Conservation (phyloP, 1,284 basidiomycete species). For the Boletus smithii region DNA sequence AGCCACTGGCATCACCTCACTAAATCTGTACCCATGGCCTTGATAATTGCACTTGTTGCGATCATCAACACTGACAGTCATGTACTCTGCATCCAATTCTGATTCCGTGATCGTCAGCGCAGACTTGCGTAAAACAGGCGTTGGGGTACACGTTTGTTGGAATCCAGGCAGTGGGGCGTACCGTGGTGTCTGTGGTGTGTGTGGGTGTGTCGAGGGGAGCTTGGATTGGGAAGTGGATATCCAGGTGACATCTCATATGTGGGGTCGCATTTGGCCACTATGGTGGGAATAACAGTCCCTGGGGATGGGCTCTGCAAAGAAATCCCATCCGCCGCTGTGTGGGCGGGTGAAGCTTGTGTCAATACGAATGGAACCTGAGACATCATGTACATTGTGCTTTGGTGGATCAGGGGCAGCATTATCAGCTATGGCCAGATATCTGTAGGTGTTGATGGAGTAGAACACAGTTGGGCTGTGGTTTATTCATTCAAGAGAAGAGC, state of each 20-base stretch:
- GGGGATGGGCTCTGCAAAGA: slow-evolving; percentile 20
- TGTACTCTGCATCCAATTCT: slow-evolving; percentile 34
- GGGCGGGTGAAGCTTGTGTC: slow-evolving; percentile 32
- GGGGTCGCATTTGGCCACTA: slow-evolving; percentile 25
- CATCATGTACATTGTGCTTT: too few species aligned
- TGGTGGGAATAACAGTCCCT: slow-evolving; percentile 33
- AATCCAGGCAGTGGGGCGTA: slow-evolving; percentile 22
- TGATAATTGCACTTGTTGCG: slow-evolving; percentile 20
- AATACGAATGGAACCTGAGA: slow-evolving; percentile 26
- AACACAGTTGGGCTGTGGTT: too few species aligned
- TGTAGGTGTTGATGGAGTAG: too few species aligned
- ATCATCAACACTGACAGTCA: slow-evolving; percentile 34
- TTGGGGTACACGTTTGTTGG: slow-evolving; percentile 27
- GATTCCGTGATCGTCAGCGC: slow-evolving; percentile 34
- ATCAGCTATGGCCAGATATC: too few species aligned
- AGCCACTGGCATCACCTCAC: slow-evolving; percentile 21
- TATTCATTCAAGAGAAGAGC: too few species aligned
- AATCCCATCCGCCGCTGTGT: slow-evolving; percentile 29
- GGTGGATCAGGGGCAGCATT: too few species aligned
- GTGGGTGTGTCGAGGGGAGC: slow-evolving; percentile 28
- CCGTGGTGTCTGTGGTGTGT: slow-evolving; percentile 31
- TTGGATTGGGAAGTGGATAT: slow-evolving; percentile 30
- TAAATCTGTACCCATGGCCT: slow-evolving; percentile 25
- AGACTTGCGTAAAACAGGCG: slow-evolving; percentile 30
- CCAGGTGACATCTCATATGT: slow-evolving; percentile 33